phyloP scores from a whole-genome alignment of 208 protist genomes.

The Leishmania martiniquensis region DNA sequence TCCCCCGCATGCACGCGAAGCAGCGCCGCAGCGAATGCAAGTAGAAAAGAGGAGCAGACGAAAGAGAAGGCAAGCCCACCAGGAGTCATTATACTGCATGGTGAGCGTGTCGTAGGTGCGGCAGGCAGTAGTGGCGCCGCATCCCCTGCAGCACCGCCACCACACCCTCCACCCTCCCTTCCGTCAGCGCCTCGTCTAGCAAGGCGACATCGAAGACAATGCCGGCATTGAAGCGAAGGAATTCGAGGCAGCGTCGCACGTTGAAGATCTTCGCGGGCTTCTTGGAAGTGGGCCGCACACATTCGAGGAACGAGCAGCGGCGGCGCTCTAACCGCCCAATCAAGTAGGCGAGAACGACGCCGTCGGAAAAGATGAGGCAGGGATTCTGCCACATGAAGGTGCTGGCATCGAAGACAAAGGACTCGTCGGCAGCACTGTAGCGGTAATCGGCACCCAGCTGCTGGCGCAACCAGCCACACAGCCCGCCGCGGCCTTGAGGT shows the following conservation, averaged over 20 bases:
- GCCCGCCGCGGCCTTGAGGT: neutral
- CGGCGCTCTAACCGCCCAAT: slow-evolving; percentile 62
- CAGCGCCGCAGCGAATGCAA: neutral
- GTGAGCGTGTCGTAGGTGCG: neutral
- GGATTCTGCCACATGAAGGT: slow-evolving; percentile 14
- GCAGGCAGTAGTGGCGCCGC: slow-evolving; percentile 24
- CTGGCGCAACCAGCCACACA: slow-evolving; percentile 49
- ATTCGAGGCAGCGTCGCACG: slow-evolving; percentile 65
- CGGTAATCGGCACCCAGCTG: slow-evolving; percentile 47
- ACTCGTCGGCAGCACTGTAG: slow-evolving; percentile 58
- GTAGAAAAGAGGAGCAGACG: neutral
- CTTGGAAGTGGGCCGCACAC: slow-evolving; percentile 56
- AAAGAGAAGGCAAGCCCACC: neutral
- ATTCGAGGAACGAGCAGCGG: slow-evolving; percentile 66
- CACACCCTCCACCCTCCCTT: slow-evolving; percentile 47
- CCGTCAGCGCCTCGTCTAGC: slow-evolving; percentile 61
- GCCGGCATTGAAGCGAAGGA: slow-evolving; percentile 52
- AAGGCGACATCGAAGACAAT: slow-evolving; percentile 40
- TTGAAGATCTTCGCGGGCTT: slow-evolving; percentile 74
- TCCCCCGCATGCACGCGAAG: neutral
- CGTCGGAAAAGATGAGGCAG: slow-evolving; percentile 71
- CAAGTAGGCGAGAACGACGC: slow-evolving; percentile 69
- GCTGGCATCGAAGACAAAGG: slow-evolving; percentile 35
- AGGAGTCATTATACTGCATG: neutral
- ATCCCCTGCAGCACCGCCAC: slow-evolving; percentile 39